These are phyloP conservation scores for Rhizopogon vulgaris DNA, from an alignment of 768 basidiomycete genomes.

Conservation along the genomic window DNA sequence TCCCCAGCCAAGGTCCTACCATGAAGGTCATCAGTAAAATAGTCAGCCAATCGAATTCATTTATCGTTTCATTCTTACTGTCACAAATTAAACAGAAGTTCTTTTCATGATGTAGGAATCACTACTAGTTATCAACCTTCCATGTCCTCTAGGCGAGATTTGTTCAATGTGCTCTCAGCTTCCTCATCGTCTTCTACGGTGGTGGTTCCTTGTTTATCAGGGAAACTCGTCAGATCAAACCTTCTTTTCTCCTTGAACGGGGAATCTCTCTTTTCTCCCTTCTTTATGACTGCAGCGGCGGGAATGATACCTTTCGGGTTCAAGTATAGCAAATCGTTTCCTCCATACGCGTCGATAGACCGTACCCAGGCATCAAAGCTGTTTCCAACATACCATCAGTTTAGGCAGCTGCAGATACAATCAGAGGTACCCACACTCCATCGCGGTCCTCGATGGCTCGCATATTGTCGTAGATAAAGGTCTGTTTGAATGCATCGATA, in stretches of 20 bases:
- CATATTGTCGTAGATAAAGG: constrained; percentile 83
- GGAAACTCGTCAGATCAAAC: constrained; percentile 54
- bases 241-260: constrained; percentile 65
- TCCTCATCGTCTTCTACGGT: constrained; percentile 35
- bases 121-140: constrained; percentile 36
- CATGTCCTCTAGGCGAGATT: constrained; percentile 42
- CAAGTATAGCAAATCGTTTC: constrained; percentile 72
- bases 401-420: background rate
- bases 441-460: constrained; percentile 73
- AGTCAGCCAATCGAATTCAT: too few species aligned
- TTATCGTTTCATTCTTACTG: too few species aligned
- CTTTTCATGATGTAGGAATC: background rate
- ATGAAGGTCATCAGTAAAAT: too few species aligned
- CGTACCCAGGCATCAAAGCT: constrained; percentile 87
- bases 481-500: constrained; percentile 80
- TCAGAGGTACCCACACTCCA: constrained; percentile 54
- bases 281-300: constrained; percentile 56
- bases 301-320: constrained; percentile 79
- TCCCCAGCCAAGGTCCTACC: too few species aligned
- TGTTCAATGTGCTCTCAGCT: constrained; percentile 25
- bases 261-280: constrained; percentile 46
- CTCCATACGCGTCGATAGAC: constrained; percentile 66
- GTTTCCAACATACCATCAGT: constrained; percentile 1
- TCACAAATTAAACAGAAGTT: too few species aligned
- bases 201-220: constrained; percentile 22